These are phyloP conservation scores for Vanrija sp. DNA, from an alignment of 1,284 basidiomycete species.

Conservation along the genomic window DNA sequence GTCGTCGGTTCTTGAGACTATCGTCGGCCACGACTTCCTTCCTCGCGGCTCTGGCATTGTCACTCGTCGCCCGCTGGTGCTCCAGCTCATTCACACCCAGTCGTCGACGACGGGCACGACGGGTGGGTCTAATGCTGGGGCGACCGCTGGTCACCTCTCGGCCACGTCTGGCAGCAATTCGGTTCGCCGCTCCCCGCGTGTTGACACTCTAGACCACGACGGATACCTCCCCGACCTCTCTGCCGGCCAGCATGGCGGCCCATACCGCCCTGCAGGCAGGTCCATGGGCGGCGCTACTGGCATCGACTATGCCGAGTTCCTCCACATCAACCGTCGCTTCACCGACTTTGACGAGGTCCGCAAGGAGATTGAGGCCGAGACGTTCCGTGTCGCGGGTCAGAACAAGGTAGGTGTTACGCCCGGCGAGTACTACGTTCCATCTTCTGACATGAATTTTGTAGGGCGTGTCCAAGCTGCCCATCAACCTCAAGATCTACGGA, in stretches of 20 bases:
- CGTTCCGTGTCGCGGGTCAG: slow-evolving; percentile 93
- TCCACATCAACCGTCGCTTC: slow-evolving; percentile 93
- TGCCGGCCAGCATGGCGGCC: slow-evolving; percentile 15
- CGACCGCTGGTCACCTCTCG: too few relatives aligned
- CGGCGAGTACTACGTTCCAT: neutral
- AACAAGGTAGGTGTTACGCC: slow-evolving; percentile 62
- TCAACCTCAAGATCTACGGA: slow-evolving; percentile 90
- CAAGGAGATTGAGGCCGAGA: slow-evolving; percentile 97
- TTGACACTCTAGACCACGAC: slow-evolving; percentile 16
- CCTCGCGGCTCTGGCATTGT: slow-evolving; percentile 75
- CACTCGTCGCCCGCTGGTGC: slow-evolving; percentile 86
- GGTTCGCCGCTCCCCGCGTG: neutral
- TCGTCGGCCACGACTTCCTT: slow-evolving; percentile 93
- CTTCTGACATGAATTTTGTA: slow-evolving; percentile 9
- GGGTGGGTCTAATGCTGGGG: too few relatives aligned
- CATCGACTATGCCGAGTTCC: slow-evolving; percentile 92
- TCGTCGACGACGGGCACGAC: too few relatives aligned
- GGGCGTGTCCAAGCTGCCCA: slow-evolving; percentile 92
- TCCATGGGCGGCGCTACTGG: slow-evolving; percentile 37
- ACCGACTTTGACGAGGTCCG: slow-evolving; percentile 92
- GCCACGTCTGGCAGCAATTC: neutral
- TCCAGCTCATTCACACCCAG: slow-evolving; percentile 90
- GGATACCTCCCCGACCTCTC: slow-evolving; percentile 41
- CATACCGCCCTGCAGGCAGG: slow-evolving; percentile 16
- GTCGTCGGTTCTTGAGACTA: slow-evolving; percentile 59